Base-by-base conservation (phyloP, 805 yeast species). In the Suhomyces sp. region DNA sequence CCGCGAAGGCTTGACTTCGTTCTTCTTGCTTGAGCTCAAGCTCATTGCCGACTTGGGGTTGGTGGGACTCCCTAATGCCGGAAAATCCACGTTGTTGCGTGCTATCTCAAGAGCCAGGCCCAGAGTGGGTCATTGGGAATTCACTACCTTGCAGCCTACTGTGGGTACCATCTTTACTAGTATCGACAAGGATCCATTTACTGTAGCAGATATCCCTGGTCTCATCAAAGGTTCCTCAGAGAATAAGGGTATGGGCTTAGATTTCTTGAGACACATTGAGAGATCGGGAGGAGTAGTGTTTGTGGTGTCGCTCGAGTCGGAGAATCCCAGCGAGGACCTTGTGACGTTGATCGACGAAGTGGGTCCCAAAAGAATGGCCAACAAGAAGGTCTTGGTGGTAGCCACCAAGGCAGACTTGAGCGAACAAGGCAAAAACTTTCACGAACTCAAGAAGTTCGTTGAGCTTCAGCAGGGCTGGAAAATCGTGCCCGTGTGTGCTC, bases 201-300 rank as follows among this genome's bases (percentile, higher is more conserved):
- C 97, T 0, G 97, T 94, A 1, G 98, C 98, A 1, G 99, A 94
- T 72, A 94, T 94, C 53, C 99, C 99, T 0, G 99, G 99, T 6
- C 87, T 94, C 45, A 88, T 94, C 54, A 80, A 85, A 67, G 97
- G 96, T 6, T 98, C 99, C 0, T 80, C 84, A 6, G 73, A 83
- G 47, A 88, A 92, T 64, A 86, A 81, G 65, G 99, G 99, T 1
- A 86, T 94, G 88, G 99, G 99, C 0, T 76, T 90, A 47, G 97
- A 91, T 57, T 94, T 94, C 68, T 72, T 94, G 57, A 79, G 97
- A 51, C 99, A 94, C 67, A 84, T 94, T 46, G 98, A 94, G 69
- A 79, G 99, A 57, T 88, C 97, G 4, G 87, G 87, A 13, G 97
- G 97, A 0, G 70, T 94, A 51, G 96, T 88, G 4, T 90, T 93